Conservation (phyloP, 2,329 filamentous ascomycete species). For the Cadophora gregata region DNA sequence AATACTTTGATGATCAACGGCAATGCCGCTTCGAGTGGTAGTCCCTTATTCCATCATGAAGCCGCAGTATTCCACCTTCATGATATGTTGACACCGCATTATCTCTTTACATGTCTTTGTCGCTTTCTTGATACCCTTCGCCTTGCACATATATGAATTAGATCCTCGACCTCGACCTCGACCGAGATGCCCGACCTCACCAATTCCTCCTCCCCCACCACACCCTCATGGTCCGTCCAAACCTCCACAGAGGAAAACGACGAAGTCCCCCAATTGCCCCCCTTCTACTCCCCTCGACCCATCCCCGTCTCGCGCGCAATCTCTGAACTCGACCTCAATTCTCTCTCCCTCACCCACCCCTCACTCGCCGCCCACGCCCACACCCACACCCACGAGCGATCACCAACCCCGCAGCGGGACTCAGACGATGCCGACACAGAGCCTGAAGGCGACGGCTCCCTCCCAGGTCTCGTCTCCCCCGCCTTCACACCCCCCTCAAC, state of each 20-base stretch:
- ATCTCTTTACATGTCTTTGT: conserved; percentile 1
- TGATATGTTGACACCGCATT: background rate
- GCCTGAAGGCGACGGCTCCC: conserved; percentile 26
- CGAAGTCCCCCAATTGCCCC: conserved; percentile 40
- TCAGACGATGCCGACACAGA: conserved; percentile 22
- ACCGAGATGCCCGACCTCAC: conserved; percentile 27
- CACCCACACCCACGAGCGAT: background rate
- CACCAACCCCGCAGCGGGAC: conserved; percentile 15
- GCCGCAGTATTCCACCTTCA: background rate
- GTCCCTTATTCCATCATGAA: background rate
- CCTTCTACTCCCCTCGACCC: conserved; percentile 45
- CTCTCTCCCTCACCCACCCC: conserved; percentile 28
- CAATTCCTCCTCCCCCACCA: conserved; percentile 21
- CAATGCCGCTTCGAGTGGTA: background rate
- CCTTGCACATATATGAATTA: background rate
- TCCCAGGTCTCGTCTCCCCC: conserved; percentile 72
- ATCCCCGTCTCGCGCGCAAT: conserved; percentile 45
- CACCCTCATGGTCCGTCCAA: conserved; percentile 27
- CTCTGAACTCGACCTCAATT: conserved; percentile 44
- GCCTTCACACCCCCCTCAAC: conserved; percentile 79
- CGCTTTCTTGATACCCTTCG: background rate
- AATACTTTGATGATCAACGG: no score
- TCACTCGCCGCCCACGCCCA: conserved; percentile 8
- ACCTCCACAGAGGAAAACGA: conserved; percentile 34
- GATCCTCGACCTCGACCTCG: conserved; percentile 2